These are phyloP conservation scores for Agaricales sp. DNA, from an alignment of 1,284 basidiomycete genomes.

Conservation along the genomic window DNA sequence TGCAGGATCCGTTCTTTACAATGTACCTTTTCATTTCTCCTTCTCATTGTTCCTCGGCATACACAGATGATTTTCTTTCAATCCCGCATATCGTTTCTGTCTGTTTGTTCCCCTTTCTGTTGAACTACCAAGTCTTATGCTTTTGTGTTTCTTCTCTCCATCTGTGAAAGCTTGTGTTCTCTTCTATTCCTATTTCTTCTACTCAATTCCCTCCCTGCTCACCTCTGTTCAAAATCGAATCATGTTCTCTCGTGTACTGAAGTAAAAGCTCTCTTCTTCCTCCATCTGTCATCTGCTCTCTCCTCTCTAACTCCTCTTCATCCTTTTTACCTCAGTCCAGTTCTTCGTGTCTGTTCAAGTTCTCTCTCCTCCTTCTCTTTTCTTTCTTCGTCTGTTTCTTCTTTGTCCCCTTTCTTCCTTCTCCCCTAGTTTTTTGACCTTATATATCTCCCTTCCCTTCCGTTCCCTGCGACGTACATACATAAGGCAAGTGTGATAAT, in stretches of 20 bases:
- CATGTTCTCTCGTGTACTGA: constrained; percentile 4
- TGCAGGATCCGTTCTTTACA: constrained; percentile 13
- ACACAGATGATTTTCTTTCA: neutral
- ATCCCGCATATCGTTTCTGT: constrained; percentile 9
- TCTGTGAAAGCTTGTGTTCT: constrained; percentile 7
- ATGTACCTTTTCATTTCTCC: constrained; percentile 11
- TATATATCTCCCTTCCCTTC: neutral
- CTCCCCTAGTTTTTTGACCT: too few species aligned
- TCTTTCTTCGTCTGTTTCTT: too few species aligned
- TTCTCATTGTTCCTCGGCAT: constrained; percentile 9
- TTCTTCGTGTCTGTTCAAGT: too few species aligned
- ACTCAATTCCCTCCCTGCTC: constrained; percentile 3
- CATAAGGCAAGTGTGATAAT: too few species aligned
- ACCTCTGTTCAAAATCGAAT: constrained; percentile 7
- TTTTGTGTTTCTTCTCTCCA: constrained; percentile 1
- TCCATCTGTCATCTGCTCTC: constrained; percentile 13
- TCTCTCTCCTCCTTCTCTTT: too few species aligned
- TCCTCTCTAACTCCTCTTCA: constrained; percentile 12
- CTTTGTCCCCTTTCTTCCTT: constrained; percentile 11
- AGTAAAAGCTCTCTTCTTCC: constrained; percentile 10
- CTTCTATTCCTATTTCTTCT: constrained; percentile 7
- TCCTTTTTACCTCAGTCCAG: constrained; percentile 13
- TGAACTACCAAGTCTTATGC: neutral
- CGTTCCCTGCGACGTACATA: too few species aligned
- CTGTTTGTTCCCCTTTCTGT: constrained; percentile 2